Evolutionary conservation across 176 grass and related monocot genomes (phyloP).

Genomic region (Zoysia japonica): DNA sequence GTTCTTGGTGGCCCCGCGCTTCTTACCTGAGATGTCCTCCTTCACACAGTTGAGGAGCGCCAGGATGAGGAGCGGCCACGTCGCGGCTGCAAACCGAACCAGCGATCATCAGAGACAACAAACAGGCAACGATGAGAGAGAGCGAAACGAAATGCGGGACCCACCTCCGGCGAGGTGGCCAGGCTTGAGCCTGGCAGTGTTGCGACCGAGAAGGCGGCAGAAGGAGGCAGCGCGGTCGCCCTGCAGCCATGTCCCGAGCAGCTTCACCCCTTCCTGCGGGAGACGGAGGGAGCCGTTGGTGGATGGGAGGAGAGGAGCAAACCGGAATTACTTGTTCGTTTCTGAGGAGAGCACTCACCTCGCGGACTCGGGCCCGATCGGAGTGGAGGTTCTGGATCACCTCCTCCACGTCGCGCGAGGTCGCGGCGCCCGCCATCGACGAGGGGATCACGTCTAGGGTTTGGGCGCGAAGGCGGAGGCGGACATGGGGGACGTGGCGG

Average conservation of each 20-base stretch:
- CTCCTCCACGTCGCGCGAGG: slow-evolving; percentile 61
- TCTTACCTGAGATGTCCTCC: slow-evolving; percentile 61
- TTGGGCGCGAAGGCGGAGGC: not conserved
- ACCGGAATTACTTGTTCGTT: not conserved
- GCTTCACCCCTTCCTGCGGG: slow-evolving; percentile 75
- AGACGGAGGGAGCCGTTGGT: not conserved
- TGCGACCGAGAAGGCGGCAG: slow-evolving; percentile 65
- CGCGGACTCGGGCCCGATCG: slow-evolving; percentile 63
- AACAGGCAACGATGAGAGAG: not conserved
- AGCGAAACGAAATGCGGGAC: not conserved
- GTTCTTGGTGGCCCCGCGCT: slow-evolving; percentile 57
- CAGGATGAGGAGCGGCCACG: slow-evolving; percentile 69
- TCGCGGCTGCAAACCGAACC: slow-evolving; percentile 55
- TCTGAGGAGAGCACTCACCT: slow-evolving; percentile 40
- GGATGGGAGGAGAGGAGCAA: not conserved
- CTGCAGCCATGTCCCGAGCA: slow-evolving; percentile 68
- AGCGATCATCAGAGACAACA: slow-evolving; percentile 1
- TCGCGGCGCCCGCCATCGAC: slow-evolving; percentile 42
- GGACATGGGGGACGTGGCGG: not conserved
- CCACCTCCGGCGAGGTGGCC: slow-evolving; percentile 52
- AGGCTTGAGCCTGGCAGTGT: slow-evolving; percentile 51
- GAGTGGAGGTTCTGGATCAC: slow-evolving; percentile 83
- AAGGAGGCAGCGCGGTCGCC: slow-evolving; percentile 58
- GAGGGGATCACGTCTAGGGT: slow-evolving; percentile 29
- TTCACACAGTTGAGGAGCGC: slow-evolving; percentile 51